These are phyloP conservation scores for Metroxylon sagu DNA, from an alignment of 176 grass and related monocot genomes.

Conservation along the genomic window DNA sequence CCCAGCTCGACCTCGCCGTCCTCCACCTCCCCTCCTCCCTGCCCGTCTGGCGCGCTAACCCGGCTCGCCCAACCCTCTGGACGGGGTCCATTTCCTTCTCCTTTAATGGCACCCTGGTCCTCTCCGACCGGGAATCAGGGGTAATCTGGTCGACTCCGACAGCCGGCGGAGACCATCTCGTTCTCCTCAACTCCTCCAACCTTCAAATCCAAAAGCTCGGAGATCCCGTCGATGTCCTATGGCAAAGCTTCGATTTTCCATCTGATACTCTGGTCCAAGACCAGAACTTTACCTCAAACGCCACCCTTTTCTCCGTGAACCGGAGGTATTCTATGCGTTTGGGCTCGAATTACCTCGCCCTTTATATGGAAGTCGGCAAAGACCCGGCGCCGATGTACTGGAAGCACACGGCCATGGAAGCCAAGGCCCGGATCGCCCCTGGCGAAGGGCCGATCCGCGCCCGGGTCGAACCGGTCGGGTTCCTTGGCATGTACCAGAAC, in stretches of 20 bases:
- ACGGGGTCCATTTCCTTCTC: conserved; percentile 30
- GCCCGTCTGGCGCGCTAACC: conserved; percentile 64
- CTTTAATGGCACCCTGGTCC: conserved; percentile 49
- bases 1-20: conserved; percentile 62
- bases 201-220: conserved; percentile 53
- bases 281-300: conserved; percentile 68
- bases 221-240: conserved; percentile 11
- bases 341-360: conserved; percentile 34
- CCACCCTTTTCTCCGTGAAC: conserved; percentile 38
- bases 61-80: conserved; percentile 34
- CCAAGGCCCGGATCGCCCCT: conserved; percentile 41
- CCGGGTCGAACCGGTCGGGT: conserved; percentile 59
- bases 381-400: conserved; percentile 47
- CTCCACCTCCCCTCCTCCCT: conserved; percentile 66
- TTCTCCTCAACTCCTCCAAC: conserved; percentile 79
- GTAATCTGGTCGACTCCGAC: conserved; percentile 29
- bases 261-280: conserved; percentile 73
- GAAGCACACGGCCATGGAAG: conserved; percentile 62
- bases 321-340: conserved; percentile 63
- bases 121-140: conserved; percentile 35
- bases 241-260: conserved; percentile 87
- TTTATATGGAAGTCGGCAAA: conserved; percentile 43
- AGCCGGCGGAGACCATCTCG: conserved; percentile 35
- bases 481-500: conserved; percentile 81
- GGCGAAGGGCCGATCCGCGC: conserved; percentile 46